phyloP scores from a whole-genome alignment of 2,329 filamentous ascomycete genomes.

The Curvularia spicifera region DNA sequence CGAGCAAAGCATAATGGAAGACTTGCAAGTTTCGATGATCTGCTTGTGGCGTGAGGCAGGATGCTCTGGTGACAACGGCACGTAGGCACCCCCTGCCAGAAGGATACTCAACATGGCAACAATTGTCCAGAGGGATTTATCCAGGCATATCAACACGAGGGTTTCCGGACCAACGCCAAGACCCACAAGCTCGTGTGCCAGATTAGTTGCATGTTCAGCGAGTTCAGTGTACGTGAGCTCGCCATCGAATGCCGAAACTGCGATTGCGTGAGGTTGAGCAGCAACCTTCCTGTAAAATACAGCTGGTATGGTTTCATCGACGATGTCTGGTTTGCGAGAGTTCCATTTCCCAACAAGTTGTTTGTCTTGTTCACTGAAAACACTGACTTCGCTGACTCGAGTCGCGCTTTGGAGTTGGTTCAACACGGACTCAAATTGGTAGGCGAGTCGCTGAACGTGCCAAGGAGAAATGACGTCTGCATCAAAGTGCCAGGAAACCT shows the following conservation, averaged over 20 bases:
- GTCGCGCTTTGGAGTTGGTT: slow-evolving; percentile 33
- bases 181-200: slow-evolving; percentile 39
- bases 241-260: slow-evolving; percentile 41
- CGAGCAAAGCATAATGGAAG: slow-evolving; percentile 39
- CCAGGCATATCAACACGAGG: slow-evolving; percentile 45
- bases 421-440: slow-evolving; percentile 39
- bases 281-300: slow-evolving; percentile 33
- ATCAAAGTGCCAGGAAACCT: slow-evolving; percentile 39
- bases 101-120: slow-evolving; percentile 48
- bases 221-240: slow-evolving; percentile 41
- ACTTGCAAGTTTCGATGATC: slow-evolving; percentile 39
- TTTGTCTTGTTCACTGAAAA: slow-evolving; percentile 38
- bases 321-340: slow-evolving; percentile 21
- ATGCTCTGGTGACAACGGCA: slow-evolving; percentile 39
- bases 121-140: slow-evolving; percentile 48
- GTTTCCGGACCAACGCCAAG: slow-evolving; percentile 44
- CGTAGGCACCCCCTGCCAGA: slow-evolving; percentile 44
- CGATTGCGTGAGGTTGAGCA: slow-evolving; percentile 26
- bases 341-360: slow-evolving; percentile 38
- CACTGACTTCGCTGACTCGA: slow-evolving; percentile 30
- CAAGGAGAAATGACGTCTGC: slow-evolving; percentile 36
- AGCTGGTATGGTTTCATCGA: slow-evolving; percentile 37
- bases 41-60: slow-evolving; percentile 36
- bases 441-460: slow-evolving; percentile 39
- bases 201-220: slow-evolving; percentile 25